A percentile compares a stretch with the other conserved stretches of the same genome.
phyloP scores from a whole-genome alignment of 257 asterid species.

The Plantago major region DNA sequence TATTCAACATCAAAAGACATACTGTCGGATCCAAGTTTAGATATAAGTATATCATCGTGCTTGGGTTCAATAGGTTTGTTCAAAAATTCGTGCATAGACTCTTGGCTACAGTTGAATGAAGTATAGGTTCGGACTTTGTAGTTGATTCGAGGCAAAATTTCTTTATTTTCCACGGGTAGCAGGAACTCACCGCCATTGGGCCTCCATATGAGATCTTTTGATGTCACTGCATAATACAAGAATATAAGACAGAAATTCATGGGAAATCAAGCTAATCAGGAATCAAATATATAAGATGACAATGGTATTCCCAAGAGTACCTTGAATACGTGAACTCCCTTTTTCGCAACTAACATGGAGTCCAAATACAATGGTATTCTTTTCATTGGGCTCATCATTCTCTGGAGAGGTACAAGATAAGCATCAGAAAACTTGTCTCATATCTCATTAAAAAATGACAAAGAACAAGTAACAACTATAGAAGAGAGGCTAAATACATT shows the following conservation, averaged over 20 bases:
- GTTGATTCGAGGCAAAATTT: conserved; percentile 32
- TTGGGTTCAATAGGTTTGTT: conserved; percentile 51
- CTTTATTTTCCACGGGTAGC: conserved; percentile 40
- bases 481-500: conserved; percentile 5
- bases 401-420: conserved; percentile 37
- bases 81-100: conserved; percentile 48
- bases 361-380: conserved; percentile 82
- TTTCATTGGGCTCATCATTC: conserved; percentile 72
- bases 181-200: conserved; percentile 76
- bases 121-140: conserved; percentile 56
- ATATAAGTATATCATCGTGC: conserved; percentile 52
- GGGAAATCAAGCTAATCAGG: background rate
- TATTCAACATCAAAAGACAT: background rate
- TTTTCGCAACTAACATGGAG: conserved; percentile 65
- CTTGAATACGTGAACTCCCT: conserved; percentile 47
- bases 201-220: conserved; percentile 73
- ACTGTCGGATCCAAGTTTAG: conserved; percentile 88
- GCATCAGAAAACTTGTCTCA: conserved; percentile 29
- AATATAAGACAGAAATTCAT: conserved; percentile 10
- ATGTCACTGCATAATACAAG: conserved; percentile 42
- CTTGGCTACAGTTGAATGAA: conserved; percentile 80
- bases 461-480: conserved; percentile 3
- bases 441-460: conserved; percentile 19
- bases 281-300: conserved; percentile 1
- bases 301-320: conserved; percentile 26